Conservation (phyloP, 345 rosid genomes). For the Firmiana major region DNA sequence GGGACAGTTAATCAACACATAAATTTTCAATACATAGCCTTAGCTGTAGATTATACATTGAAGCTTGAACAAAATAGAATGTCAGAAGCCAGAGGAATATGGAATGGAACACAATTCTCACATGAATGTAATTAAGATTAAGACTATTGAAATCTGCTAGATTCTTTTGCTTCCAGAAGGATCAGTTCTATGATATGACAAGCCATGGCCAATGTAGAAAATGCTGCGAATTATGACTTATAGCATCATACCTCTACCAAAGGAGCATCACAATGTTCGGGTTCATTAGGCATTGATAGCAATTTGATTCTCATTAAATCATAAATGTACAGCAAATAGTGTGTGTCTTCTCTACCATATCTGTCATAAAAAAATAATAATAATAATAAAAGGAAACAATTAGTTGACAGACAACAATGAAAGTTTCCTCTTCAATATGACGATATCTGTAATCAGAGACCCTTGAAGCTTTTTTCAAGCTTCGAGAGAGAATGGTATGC, state of each 20-base stretch:
- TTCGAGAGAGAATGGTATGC: background rate
- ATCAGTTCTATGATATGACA: background rate
- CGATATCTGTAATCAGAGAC: background rate
- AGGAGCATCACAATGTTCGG: constrained; percentile 49
- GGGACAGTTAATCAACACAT: background rate
- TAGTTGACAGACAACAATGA: background rate
- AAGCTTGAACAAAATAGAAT: background rate
- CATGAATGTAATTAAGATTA: background rate
- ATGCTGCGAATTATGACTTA: background rate
- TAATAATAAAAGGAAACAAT: constrained; percentile 15
- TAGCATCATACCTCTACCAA: constrained; percentile 56
- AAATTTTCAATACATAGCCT: constrained; percentile 3
- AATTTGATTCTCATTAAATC: constrained; percentile 62
- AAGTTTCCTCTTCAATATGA: background rate
- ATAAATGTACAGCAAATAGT: constrained; percentile 76
- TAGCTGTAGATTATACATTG: background rate
- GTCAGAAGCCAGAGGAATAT: background rate
- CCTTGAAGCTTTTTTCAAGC: background rate
- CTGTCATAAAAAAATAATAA: constrained; percentile 38
- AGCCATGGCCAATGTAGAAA: background rate
- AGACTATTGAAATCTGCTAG: background rate
- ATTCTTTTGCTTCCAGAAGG: background rate
- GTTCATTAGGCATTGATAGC: constrained; percentile 35
- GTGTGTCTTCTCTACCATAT: constrained; percentile 97
- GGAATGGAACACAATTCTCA: background rate